phyloP scores from a whole-genome alignment of 192 early-diverging fungal genomes.

The Podila horticola region DNA sequence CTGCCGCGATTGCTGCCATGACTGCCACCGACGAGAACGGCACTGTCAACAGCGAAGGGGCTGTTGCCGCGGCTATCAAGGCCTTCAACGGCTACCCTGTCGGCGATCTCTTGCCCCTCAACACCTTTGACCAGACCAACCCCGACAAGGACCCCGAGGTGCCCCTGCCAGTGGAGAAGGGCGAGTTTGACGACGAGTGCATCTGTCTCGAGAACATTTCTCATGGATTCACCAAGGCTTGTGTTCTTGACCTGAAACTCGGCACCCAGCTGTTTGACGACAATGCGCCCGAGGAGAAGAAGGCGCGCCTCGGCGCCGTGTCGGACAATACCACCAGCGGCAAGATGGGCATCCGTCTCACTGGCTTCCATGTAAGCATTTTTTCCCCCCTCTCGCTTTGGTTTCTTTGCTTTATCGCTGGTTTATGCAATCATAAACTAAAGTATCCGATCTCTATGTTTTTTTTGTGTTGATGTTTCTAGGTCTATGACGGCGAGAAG shows the following conservation, averaged over 20 bases:
- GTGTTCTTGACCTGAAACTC: constrained; percentile 90
- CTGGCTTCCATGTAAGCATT: constrained; percentile 73
- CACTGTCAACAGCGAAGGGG: neutral
- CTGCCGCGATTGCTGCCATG: neutral
- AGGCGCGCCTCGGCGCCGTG: constrained; percentile 67
- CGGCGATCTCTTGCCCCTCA: constrained; percentile 19
- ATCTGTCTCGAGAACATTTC: constrained; percentile 85
- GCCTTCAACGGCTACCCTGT: constrained; percentile 33
- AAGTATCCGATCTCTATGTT: neutral
- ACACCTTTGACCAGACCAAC: constrained; percentile 1
- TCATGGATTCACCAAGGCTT: constrained; percentile 73
- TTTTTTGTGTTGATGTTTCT: neutral
- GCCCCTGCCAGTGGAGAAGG: neutral
- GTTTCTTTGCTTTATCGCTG: constrained; percentile 9
- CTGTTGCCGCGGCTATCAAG: constrained; percentile 21
- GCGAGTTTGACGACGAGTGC: constrained; percentile 39
- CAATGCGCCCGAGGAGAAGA: constrained; percentile 78
- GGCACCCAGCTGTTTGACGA: constrained; percentile 81
- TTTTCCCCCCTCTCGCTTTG: neutral
- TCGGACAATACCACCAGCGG: constrained; percentile 75
- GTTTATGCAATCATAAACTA: neutral
- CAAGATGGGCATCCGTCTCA: constrained; percentile 72
- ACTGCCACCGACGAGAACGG: neutral
- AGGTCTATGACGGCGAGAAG: constrained; percentile 64
- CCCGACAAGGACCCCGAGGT: constrained; percentile 26